A percentile compares a stretch with the other conserved stretches of the same genome.
Evolutionary conservation across 129 eudicot genomes (phyloP).

Genomic region (Artemisia argyi): DNA sequence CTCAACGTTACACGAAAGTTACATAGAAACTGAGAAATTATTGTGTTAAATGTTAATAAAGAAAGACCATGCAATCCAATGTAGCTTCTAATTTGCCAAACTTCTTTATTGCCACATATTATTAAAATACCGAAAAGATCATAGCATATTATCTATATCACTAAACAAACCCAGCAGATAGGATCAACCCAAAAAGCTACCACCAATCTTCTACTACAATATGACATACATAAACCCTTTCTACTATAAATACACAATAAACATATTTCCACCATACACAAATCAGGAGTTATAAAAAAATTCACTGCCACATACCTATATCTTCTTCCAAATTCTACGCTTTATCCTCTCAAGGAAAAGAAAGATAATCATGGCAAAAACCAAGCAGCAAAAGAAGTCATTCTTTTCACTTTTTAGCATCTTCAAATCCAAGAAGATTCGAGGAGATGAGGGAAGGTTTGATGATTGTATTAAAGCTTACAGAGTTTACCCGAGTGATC

Average conservation of each 20-base stretch:
- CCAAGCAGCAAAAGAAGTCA: conserved; percentile 17
- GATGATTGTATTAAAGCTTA: conserved; percentile 20
- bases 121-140: background rate
- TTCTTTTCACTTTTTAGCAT: conserved; percentile 13
- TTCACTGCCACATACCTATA: background rate
- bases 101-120: conserved; percentile 3
- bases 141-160: background rate
- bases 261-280: conserved; percentile 4
- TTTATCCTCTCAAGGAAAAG: background rate
- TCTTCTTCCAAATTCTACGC: background rate
- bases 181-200: background rate
- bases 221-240: background rate
- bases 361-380: conserved; percentile 14
- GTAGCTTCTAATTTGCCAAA: conserved; percentile 22
- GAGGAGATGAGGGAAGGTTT: conserved; percentile 12
- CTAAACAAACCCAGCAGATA: conserved; percentile 3
- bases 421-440: conserved; percentile 8
- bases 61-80: conserved; percentile 11
- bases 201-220: background rate
- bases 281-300: background rate
- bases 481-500: conserved; percentile 28
- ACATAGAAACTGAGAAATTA: background rate
- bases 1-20: background rate
- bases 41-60: background rate
- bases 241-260: conserved; percentile 18